Percentiles rank a stretch among this genome's conserved stretches.
phyloP scores from a whole-genome alignment of 192 early-diverging fungal species.

The Oehlia diaphana region DNA sequence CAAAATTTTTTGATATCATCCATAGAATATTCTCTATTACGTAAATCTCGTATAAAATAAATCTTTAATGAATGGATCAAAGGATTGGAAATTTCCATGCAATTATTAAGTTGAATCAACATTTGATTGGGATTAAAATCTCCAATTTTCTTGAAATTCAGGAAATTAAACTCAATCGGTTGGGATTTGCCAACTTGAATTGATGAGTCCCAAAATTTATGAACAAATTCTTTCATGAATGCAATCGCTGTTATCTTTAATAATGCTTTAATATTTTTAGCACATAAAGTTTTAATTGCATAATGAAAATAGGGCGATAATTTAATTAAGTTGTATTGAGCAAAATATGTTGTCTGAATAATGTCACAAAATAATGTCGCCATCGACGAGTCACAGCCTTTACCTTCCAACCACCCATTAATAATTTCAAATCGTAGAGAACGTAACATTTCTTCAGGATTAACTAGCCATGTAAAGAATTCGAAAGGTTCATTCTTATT shows the following conservation, averaged over 20 bases:
- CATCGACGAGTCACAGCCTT: constrained; percentile 16
- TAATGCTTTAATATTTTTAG: not conserved
- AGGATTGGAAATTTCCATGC: not conserved
- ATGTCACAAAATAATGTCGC: constrained; percentile 30
- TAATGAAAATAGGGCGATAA: not conserved
- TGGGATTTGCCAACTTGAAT: not conserved
- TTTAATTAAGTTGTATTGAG: not conserved
- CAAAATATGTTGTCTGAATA: constrained; percentile 21
- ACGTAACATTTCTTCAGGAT: not conserved
- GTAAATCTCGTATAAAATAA: constrained; percentile 24
- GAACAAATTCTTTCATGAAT: constrained; percentile 28
- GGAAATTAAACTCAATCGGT: constrained; percentile 5
- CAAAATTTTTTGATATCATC: constrained; percentile 29
- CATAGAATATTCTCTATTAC: constrained; percentile 14
- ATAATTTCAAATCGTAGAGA: constrained; percentile 16
- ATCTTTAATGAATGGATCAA: constrained; percentile 21
- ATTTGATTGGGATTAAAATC: constrained; percentile 9
- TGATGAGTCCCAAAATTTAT: not conserved
- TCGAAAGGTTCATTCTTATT: not conserved
- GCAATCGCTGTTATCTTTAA: constrained; percentile 26
- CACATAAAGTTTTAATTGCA: constrained; percentile 6
- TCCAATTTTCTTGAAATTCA: not conserved
- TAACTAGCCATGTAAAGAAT: not conserved
- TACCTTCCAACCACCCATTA: constrained; percentile 5
- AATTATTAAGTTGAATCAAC: constrained; percentile 19